phyloP scores from a whole-genome alignment of 768 basidiomycete genomes.

The Pleurotus djamor region DNA sequence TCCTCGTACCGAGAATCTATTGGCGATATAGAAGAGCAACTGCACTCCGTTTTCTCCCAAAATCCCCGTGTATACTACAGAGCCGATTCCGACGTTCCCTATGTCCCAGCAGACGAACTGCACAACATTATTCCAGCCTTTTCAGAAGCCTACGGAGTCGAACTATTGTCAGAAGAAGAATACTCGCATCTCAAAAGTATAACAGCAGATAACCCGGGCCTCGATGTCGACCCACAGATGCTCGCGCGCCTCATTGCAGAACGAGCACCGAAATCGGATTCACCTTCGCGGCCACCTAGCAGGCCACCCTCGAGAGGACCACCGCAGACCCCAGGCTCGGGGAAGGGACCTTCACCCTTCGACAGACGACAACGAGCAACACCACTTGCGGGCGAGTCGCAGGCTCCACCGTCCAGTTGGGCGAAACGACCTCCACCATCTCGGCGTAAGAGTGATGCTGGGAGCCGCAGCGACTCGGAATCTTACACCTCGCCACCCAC shows the following conservation, averaged over 20 bases:
- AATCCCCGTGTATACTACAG: slow-evolving; percentile 55
- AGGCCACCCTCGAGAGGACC: slow-evolving; percentile 51
- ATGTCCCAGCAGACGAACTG: slow-evolving; percentile 70
- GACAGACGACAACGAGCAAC: slow-evolving; percentile 43
- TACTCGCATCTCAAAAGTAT: slow-evolving; percentile 56
- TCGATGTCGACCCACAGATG: slow-evolving; percentile 68
- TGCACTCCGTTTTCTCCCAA: slow-evolving; percentile 62
- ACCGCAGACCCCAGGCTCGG: slow-evolving; percentile 54
- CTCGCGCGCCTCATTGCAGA: slow-evolving; percentile 65
- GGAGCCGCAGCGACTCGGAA: slow-evolving; percentile 77
- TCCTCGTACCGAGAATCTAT: slow-evolving; percentile 47
- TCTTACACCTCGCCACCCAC: slow-evolving; percentile 32
- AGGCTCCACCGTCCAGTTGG: slow-evolving; percentile 75
- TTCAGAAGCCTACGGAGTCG: slow-evolving; percentile 54
- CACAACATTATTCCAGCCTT: slow-evolving; percentile 68
- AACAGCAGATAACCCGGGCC: slow-evolving; percentile 55
- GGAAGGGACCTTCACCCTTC: slow-evolving; percentile 42
- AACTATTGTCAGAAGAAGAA: slow-evolving; percentile 67
- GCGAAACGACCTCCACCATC: slow-evolving; percentile 61
- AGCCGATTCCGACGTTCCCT: slow-evolving; percentile 58
- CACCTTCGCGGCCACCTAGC: slow-evolving; percentile 34
- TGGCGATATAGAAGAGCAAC: slow-evolving; percentile 69
- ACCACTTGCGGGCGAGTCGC: slow-evolving; percentile 67
- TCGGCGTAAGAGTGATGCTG: slow-evolving; percentile 73
- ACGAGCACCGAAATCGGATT: slow-evolving; percentile 43